These are phyloP conservation scores for Zygosaccharomyces pseudorouxii DNA, from an alignment of 805 yeast species.

Conservation along the genomic window DNA sequence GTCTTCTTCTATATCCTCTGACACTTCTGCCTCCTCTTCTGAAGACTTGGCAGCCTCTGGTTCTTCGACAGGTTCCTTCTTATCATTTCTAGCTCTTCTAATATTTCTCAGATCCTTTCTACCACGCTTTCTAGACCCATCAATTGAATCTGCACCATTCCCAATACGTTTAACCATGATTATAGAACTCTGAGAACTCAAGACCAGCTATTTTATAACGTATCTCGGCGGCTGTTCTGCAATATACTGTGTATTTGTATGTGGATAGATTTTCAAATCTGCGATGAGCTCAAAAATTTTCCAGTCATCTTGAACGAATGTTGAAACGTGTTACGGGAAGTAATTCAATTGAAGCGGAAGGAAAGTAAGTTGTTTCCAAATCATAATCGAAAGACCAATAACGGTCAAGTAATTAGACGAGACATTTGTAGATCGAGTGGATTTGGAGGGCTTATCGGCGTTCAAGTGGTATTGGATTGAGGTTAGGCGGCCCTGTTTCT, in stretches of 20 bases:
- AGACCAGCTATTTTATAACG: not conserved
- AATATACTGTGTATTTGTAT: not conserved
- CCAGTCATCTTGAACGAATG: slow-evolving; percentile 14
- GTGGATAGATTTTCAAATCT: not conserved
- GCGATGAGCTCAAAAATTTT: slow-evolving; percentile 21
- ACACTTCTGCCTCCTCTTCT: slow-evolving; percentile 13
- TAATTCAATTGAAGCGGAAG: not conserved
- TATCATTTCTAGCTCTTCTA: slow-evolving; percentile 42
- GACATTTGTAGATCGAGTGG: not conserved
- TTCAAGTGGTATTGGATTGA: not conserved
- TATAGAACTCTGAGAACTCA: not conserved
- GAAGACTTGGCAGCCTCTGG: slow-evolving; percentile 19
- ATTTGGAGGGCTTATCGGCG: slow-evolving; percentile 2
- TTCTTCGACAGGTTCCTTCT: slow-evolving; percentile 31
- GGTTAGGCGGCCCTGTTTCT: slow-evolving; percentile 4
- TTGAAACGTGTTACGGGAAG: slow-evolving; percentile 1
- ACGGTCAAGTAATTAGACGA: not conserved
- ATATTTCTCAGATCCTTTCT: slow-evolving; percentile 58
- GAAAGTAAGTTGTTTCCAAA: not conserved
- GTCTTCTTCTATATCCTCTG: slow-evolving; percentile 17
- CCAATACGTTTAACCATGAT: not conserved
- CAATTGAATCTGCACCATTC: slow-evolving; percentile 6
- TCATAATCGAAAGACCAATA: not conserved
- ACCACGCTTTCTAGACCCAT: slow-evolving; percentile 41
- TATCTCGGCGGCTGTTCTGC: not conserved